A percentile compares a stretch with the other conserved stretches of the same genome.
These are phyloP conservation scores for Rubroshorea leprosula DNA, from an alignment of 345 rosid species.

Conservation along the genomic window DNA sequence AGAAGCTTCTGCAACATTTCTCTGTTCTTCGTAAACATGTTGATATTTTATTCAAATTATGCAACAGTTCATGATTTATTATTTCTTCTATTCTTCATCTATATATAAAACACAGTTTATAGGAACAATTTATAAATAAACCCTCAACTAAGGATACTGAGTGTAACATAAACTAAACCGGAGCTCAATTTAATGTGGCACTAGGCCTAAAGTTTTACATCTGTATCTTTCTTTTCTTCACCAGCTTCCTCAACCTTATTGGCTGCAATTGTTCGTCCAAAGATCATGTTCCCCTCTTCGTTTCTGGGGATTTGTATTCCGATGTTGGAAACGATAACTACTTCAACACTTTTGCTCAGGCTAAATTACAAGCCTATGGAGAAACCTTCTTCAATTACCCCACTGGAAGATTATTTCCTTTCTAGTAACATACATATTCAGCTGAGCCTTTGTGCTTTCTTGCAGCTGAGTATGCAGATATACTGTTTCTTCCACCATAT, in stretches of 20 bases:
- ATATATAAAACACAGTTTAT: too few relatives aligned
- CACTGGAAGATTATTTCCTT: conserved; percentile 23
- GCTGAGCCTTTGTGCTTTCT: not conserved
- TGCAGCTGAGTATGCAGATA: conserved; percentile 38
- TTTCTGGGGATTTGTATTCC: not conserved
- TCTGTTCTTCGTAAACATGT: too few relatives aligned
- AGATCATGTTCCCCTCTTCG: not conserved
- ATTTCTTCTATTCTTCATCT: too few relatives aligned
- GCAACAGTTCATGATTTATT: too few relatives aligned
- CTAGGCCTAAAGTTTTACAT: not conserved
- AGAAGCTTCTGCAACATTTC: too few relatives aligned
- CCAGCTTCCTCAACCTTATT: not conserved
- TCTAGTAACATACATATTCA: not conserved
- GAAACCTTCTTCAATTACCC: conserved; percentile 33
- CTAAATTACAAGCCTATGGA: conserved; percentile 29
- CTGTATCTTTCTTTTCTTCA: not conserved
- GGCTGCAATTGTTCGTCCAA: not conserved
- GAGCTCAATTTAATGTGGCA: too few relatives aligned
- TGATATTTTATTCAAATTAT: too few relatives aligned
- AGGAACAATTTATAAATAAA: too few relatives aligned
- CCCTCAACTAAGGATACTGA: too few relatives aligned
- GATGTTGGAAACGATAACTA: conserved; percentile 13
- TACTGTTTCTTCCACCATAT: conserved; percentile 44
- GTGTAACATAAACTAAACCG: too few relatives aligned
- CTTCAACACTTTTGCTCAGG: conserved; percentile 4